Evolutionary conservation across 1,284 basidiomycete species (phyloP).

Genomic region (Vanrija pseudolonga): DNA sequence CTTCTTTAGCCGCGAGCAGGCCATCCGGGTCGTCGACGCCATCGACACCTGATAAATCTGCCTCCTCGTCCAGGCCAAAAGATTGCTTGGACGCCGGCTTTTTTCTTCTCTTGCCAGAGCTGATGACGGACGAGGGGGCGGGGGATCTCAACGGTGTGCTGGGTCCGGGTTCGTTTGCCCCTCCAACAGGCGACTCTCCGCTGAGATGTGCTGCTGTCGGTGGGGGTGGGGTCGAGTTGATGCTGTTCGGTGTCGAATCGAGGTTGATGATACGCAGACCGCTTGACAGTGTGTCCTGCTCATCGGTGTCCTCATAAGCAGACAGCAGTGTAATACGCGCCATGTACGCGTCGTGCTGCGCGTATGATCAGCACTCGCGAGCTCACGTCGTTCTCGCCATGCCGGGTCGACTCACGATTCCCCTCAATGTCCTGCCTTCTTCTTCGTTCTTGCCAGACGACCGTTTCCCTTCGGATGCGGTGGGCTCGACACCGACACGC

Average conservation of each 20-base stretch:
- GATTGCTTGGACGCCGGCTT: slow-evolving; percentile 11
- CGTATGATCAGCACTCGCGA: not conserved
- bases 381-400: too few species aligned
- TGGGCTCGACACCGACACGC: slow-evolving; percentile 40
- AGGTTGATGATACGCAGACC: slow-evolving; percentile 1
- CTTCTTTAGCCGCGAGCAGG: not conserved
- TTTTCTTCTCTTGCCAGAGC: slow-evolving; percentile 1
- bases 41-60: slow-evolving; percentile 26
- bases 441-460: slow-evolving; percentile 40
- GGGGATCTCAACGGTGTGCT: slow-evolving; percentile 8
- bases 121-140: slow-evolving; percentile 1
- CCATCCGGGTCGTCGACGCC: slow-evolving; percentile 16
- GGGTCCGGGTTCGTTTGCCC: slow-evolving; percentile 5
- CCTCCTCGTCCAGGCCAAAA: slow-evolving; percentile 31
- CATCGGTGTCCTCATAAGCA: slow-evolving; percentile 26
- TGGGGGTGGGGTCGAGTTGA: slow-evolving; percentile 3
- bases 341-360: slow-evolving; percentile 48
- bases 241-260: slow-evolving; percentile 1
- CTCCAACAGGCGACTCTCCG: slow-evolving; percentile 4
- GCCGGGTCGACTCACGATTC: slow-evolving; percentile 41
- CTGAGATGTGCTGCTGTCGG: slow-evolving; percentile 6
- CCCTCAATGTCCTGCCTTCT: slow-evolving; percentile 46
- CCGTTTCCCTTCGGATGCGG: slow-evolving; percentile 9
- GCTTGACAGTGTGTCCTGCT: not conserved
- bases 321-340: slow-evolving; percentile 42